Base-by-base conservation (phyloP, 129 eudicot species). In the Deinandra increscens region DNA sequence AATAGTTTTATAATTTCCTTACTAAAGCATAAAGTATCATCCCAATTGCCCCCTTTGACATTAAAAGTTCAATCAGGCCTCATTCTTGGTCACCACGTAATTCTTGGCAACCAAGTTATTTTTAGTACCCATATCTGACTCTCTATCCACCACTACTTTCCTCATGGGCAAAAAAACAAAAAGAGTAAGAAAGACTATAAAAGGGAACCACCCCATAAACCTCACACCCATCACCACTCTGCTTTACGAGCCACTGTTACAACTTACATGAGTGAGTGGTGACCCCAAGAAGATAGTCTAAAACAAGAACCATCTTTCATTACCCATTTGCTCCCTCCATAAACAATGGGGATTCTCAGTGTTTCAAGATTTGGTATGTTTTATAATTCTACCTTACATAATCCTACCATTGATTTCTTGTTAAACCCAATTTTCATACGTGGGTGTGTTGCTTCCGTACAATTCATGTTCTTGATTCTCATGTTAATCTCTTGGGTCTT, bases 361-460 rank as follows among this genome's bases (percentile, higher is more conserved):
- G 15, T 31, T 59, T 71, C 59, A 18, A 71, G 10, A 36, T 36
- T 36, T 4, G 6, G 39, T 36, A 36, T 36, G 39, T 36, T 1
- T 36, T 14, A 31, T 72, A 2, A 54, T 67, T 33, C 62, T 11
- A 46, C 50, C 38, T 6, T 38, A 18, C n/a, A n/a, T n/a, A 43
- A 59, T 36, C 41, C 71, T 31, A 48, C 15, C 11, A 7, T 20
- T 29, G 34, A 60, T 48, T 77, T 69, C 54, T 66, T 82, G 48
- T 43, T 84, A 20, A 71, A 82, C 46, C 87, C 87, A 60, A 37
- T 78, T 34, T 78, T 82, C 76, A 45, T 75, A 20, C 82, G 76
- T 55, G 75, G 64, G 62, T 42, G 78, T 34, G 39, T 81, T 45
- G 80, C 43, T 60, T 77, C 64, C 9, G 1, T 84, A 22, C 90